phyloP scores from a whole-genome alignment of 129 eudicot species.

The Centaurea solstitialis region DNA sequence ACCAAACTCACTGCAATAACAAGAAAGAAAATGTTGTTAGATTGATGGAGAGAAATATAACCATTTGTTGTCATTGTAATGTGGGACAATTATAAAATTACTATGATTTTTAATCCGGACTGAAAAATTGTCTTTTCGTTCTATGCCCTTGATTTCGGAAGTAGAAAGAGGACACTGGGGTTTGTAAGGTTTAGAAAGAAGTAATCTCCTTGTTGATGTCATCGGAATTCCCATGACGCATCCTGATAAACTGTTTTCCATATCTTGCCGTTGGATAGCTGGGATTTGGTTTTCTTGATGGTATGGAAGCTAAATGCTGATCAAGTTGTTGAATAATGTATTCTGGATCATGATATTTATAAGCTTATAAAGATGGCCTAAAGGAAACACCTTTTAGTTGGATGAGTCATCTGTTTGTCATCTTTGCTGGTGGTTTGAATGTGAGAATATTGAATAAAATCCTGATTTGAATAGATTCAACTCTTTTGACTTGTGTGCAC shows the following conservation, averaged over 20 bases:
- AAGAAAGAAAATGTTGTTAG: background rate
- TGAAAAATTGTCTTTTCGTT: constrained; percentile 5
- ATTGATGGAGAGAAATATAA: background rate
- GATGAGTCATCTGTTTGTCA: constrained; percentile 11
- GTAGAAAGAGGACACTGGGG: constrained; percentile 7
- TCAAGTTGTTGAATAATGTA: background rate
- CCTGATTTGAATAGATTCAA: too few relatives aligned
- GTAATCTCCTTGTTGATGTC: constrained; percentile 27
- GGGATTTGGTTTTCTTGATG: constrained; percentile 1
- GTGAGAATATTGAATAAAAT: too few relatives aligned
- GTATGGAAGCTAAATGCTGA: background rate
- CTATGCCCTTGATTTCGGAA: constrained; percentile 1
- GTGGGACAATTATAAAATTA: background rate
- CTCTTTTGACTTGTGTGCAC: too few relatives aligned
- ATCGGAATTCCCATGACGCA: constrained; percentile 12
- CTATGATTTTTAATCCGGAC: constrained; percentile 8
- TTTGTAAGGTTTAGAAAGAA: constrained; percentile 27
- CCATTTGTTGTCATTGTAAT: background rate
- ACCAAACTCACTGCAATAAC: constrained; percentile 30
- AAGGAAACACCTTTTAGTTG: constrained; percentile 20
- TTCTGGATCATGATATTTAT: constrained; percentile 23
- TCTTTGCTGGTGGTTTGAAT: background rate
- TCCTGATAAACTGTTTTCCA: constrained; percentile 27
- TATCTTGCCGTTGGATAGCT: background rate
- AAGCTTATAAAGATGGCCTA: background rate